Evolutionary conservation across 1,284 basidiomycete genomes (phyloP).

Genomic region (Apiotrichum akiyoshidainum): DNA sequence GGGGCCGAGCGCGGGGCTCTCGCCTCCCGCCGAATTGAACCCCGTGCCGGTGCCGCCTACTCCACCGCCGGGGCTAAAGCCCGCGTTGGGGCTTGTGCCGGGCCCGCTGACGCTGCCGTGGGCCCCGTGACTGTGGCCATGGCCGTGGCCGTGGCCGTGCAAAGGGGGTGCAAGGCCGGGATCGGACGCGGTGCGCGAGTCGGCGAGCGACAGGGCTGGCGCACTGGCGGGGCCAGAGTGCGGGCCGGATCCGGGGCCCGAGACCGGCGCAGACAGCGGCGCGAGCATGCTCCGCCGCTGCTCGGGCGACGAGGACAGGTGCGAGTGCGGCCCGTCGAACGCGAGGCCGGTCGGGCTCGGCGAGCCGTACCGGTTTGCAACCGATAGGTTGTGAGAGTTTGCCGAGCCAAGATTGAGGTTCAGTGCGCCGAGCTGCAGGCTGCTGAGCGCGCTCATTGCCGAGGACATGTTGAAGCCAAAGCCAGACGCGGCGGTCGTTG

Average conservation of each 20-base stretch:
- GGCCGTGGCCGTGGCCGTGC: too few species aligned
- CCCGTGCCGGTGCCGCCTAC: too few species aligned
- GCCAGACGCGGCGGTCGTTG: background rate
- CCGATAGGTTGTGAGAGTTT: background rate
- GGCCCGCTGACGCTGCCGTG: too few species aligned
- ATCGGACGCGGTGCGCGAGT: too few species aligned
- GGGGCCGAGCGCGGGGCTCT: too few species aligned
- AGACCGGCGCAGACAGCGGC: too few species aligned
- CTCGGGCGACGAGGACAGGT: background rate
- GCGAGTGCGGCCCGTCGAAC: constrained; percentile 9
- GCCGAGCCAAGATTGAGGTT: background rate
- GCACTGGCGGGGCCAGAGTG: background rate
- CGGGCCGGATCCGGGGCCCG: background rate
- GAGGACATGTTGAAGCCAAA: background rate
- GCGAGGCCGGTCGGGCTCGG: constrained; percentile 6
- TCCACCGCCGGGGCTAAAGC: too few species aligned
- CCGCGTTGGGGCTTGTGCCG: too few species aligned
- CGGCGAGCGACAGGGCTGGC: too few species aligned
- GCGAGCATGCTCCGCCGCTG: background rate
- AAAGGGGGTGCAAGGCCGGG: too few species aligned
- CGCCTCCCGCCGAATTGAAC: too few species aligned
- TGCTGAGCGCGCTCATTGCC: background rate
- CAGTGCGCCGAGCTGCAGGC: background rate
- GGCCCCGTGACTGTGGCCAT: too few species aligned
- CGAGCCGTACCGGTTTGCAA: background rate